These are phyloP conservation scores for Trichoderma citrinoviride DNA, from an alignment of 2,329 filamentous ascomycete species.

Conservation along the genomic window DNA sequence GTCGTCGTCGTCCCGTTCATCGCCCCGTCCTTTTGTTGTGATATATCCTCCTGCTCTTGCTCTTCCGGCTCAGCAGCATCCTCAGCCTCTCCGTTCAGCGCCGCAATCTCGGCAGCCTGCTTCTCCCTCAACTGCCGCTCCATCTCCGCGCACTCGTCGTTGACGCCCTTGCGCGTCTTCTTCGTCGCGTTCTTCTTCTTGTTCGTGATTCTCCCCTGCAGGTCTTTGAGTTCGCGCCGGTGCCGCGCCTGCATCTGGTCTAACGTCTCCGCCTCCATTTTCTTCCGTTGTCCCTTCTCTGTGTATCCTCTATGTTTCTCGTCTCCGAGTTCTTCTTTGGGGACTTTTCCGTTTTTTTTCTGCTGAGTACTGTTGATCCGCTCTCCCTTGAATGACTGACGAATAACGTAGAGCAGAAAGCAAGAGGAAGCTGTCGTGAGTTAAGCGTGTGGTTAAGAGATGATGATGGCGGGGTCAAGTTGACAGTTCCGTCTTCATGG, in stretches of 20 bases:
- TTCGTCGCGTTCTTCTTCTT: conserved; percentile 98
- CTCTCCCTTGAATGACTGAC: background rate
- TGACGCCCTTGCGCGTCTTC: conserved; percentile 73
- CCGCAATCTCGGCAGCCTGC: conserved; percentile 60
- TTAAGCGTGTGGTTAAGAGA: too few relatives aligned
- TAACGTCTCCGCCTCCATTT: conserved; percentile 52
- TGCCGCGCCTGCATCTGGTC: conserved; percentile 79
- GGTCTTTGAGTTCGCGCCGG: conserved; percentile 82
- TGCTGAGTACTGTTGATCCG: background rate
- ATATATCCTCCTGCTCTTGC: conserved; percentile 5
- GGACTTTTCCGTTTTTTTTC: background rate
- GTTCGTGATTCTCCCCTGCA: conserved; percentile 80
- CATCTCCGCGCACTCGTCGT: conserved; percentile 70
- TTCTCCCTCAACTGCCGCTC: conserved; percentile 65
- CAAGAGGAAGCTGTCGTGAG: background rate
- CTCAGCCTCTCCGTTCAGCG: conserved; percentile 34
- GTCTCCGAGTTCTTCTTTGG: background rate
- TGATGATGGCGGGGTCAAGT: conserved; percentile 13
- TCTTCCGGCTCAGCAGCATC: background rate
- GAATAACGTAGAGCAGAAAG: background rate
- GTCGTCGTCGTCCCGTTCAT: background rate
- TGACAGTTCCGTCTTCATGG: background rate
- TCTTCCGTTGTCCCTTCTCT: background rate
- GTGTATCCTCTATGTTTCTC: background rate
- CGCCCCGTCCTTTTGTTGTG: background rate